Percentiles rank a stretch among this genome's conserved stretches.
Evolutionary conservation across 2,329 filamentous ascomycete species (phyloP).

Genomic region (Escovopsis weberi): DNA sequence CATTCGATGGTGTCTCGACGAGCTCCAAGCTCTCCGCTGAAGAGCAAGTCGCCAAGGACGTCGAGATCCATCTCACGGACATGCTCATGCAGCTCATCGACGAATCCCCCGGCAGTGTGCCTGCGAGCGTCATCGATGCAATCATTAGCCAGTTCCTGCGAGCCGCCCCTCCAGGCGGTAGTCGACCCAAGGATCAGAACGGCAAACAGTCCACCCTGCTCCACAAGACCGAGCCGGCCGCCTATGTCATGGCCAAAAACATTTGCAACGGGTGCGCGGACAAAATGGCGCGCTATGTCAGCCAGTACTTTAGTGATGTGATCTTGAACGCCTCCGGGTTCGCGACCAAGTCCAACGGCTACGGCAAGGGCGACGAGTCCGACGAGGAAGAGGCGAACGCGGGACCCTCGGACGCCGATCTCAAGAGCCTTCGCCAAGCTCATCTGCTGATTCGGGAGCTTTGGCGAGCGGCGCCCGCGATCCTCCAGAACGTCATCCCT

Average conservation of each 20-base stretch:
- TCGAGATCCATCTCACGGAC: constrained; percentile 82
- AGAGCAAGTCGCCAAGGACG: constrained; percentile 79
- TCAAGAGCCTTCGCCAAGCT: constrained; percentile 79
- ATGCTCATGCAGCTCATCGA: constrained; percentile 77
- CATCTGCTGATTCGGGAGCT: constrained; percentile 81
- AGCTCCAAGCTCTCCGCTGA: constrained; percentile 60
- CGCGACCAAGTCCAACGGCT: constrained; percentile 38
- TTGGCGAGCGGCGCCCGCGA: constrained; percentile 79
- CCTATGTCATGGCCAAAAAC: constrained; percentile 92
- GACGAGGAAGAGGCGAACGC: constrained; percentile 45
- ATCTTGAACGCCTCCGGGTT: constrained; percentile 72
- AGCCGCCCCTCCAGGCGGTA: constrained; percentile 56
- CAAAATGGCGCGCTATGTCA: constrained; percentile 88
- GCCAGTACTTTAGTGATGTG: constrained; percentile 93
- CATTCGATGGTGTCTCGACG: constrained; percentile 83
- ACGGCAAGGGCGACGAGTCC: constrained; percentile 44
- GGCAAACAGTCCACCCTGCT: constrained; percentile 69
- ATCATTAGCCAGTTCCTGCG: constrained; percentile 93
- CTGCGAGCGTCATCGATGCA: constrained; percentile 72
- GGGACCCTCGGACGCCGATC: constrained; percentile 65
- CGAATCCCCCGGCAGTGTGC: constrained; percentile 58
- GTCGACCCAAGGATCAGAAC: constrained; percentile 49
- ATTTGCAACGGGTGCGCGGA: constrained; percentile 82
- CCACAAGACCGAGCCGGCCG: constrained; percentile 77
- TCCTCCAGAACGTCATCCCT: constrained; percentile 84